Percentiles rank a stretch among this genome's conserved stretches.
These are phyloP conservation scores for Metschnikowia koreensis DNA, from an alignment of 805 yeast species.

Conservation along the genomic window DNA sequence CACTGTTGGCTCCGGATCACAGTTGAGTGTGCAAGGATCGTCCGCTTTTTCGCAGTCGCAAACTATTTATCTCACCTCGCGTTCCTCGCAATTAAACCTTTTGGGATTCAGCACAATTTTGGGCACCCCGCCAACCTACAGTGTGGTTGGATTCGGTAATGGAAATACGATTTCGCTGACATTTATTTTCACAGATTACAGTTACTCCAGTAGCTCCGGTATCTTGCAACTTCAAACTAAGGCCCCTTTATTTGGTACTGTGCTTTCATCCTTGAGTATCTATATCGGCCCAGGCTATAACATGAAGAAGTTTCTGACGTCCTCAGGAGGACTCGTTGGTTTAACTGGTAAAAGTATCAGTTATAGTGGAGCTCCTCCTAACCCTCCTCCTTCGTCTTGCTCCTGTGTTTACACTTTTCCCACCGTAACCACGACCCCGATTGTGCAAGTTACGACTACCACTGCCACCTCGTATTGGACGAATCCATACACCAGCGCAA, in stretches of 20 bases:
- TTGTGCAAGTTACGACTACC: not conserved
- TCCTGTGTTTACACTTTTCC: not conserved
- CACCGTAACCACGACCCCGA: not conserved
- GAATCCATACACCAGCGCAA: not conserved
- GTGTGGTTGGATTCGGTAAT: not conserved
- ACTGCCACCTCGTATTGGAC: not conserved
- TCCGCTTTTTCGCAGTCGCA: not conserved
- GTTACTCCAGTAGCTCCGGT: not conserved
- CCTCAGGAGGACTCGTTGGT: not conserved
- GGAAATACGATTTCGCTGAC: not conserved
- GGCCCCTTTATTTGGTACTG: not conserved
- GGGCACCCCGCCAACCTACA: not conserved
- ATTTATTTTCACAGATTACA: not conserved
- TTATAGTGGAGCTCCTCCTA: not conserved
- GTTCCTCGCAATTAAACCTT: constrained; percentile 2
- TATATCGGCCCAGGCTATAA: not conserved
- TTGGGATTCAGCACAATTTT: constrained; percentile 2
- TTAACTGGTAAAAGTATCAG: not conserved
- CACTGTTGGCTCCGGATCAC: not conserved
- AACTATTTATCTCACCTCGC: constrained; percentile 4
- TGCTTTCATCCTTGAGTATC: not conserved
- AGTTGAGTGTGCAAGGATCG: constrained; percentile 1
- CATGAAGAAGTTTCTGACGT: not conserved
- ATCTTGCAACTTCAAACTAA: not conserved
- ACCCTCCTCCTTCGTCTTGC: not conserved